Evolutionary conservation across 1,284 basidiomycete genomes (phyloP).

Genomic region (Heterobasidion parviporum): DNA sequence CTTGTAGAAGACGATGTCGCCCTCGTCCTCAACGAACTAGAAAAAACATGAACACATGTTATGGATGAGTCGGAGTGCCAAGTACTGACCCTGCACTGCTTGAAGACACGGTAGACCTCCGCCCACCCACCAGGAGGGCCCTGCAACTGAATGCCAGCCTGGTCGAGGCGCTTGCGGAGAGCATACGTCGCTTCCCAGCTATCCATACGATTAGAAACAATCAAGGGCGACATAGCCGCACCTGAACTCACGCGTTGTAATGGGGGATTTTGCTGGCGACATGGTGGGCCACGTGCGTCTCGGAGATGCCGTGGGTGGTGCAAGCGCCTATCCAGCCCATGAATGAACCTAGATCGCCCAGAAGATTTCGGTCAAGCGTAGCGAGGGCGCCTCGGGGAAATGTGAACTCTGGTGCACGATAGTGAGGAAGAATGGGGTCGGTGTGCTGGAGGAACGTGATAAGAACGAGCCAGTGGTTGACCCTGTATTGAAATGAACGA

Average conservation of each 20-base stretch:
- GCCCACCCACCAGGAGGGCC: slow-evolving; percentile 70
- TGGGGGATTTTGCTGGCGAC: slow-evolving; percentile 92
- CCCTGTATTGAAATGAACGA: slow-evolving; percentile 16
- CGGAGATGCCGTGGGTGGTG: slow-evolving; percentile 82
- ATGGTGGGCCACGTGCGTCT: slow-evolving; percentile 92
- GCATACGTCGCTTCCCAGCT: slow-evolving; percentile 91
- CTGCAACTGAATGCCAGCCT: slow-evolving; percentile 49
- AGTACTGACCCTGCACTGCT: slow-evolving; percentile 47
- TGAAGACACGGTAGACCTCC: slow-evolving; percentile 71
- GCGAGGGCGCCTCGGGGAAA: slow-evolving; percentile 93
- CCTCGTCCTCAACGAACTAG: slow-evolving; percentile 86
- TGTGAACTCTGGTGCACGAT: slow-evolving; percentile 85
- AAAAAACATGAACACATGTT: not conserved
- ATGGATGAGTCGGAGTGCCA: not conserved
- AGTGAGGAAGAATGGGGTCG: slow-evolving; percentile 91
- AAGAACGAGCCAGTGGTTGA: slow-evolving; percentile 86
- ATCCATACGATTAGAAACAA: not conserved
- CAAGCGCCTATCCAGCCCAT: slow-evolving; percentile 76
- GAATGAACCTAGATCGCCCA: slow-evolving; percentile 70
- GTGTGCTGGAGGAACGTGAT: slow-evolving; percentile 98
- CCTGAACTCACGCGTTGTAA: slow-evolving; percentile 59
- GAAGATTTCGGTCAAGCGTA: slow-evolving; percentile 85
- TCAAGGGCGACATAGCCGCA: not conserved
- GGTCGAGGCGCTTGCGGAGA: slow-evolving; percentile 72
- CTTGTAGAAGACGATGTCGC: slow-evolving; percentile 89